Conservation (phyloP, 495 filamentous ascomycete species). For the Aspergillus saccharolyticus region DNA sequence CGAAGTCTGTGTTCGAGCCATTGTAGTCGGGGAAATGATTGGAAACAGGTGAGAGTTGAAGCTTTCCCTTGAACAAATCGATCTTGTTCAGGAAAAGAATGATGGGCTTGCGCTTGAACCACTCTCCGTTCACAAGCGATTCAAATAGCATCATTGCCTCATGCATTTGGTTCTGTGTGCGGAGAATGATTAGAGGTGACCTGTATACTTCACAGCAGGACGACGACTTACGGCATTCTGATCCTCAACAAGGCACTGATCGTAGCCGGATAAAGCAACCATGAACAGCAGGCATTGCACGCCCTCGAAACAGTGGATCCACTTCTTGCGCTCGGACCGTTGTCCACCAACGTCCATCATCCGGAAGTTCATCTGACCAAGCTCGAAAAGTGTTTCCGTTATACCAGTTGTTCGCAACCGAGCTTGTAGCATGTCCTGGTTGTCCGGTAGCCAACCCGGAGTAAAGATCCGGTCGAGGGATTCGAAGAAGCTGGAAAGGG, state of each 20-base stretch:
- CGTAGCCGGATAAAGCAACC: slow-evolving; percentile 93
- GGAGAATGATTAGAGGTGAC: slow-evolving; percentile 4
- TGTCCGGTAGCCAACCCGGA: slow-evolving; percentile 85
- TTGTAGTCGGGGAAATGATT: slow-evolving; percentile 93
- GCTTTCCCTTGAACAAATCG: slow-evolving; percentile 92
- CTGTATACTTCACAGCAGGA: not conserved
- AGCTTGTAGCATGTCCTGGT: slow-evolving; percentile 93
- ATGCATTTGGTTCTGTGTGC: slow-evolving; percentile 93
- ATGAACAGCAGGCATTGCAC: slow-evolving; percentile 91
- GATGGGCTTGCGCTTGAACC: slow-evolving; percentile 93
- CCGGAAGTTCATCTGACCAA: slow-evolving; percentile 90
- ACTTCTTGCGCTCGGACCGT: slow-evolving; percentile 96
- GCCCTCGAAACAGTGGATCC: slow-evolving; percentile 99
- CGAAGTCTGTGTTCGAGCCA: slow-evolving; percentile 50
- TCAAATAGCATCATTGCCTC: slow-evolving; percentile 98
- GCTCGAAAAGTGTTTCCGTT: slow-evolving; percentile 92
- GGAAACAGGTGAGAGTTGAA: slow-evolving; percentile 71
- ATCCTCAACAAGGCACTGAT: slow-evolving; percentile 95
- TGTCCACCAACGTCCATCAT: slow-evolving; percentile 99
- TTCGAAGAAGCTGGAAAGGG: slow-evolving; percentile 71
- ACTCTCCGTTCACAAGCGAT: slow-evolving; percentile 93
- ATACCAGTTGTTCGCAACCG: slow-evolving; percentile 93
- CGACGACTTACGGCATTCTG: slow-evolving; percentile 78
- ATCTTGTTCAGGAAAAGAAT: slow-evolving; percentile 99
- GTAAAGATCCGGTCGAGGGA: slow-evolving; percentile 85